A percentile compares a stretch with the other conserved stretches of the same genome.
phyloP scores from a whole-genome alignment of 345 rosid genomes.

The Eucalyptus pauciflora region DNA sequence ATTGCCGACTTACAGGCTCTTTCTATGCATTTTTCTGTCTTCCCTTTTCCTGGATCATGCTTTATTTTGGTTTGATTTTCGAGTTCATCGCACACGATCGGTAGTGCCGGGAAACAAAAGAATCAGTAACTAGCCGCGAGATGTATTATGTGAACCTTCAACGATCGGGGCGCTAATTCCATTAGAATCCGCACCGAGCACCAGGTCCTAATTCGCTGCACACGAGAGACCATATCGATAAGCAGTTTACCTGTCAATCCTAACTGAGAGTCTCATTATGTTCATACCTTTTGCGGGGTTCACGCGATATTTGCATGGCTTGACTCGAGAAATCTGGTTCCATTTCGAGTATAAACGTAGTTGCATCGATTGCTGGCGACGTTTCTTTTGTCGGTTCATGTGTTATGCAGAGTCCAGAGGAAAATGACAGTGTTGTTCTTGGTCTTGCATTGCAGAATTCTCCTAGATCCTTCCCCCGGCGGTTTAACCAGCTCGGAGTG shows the following conservation, averaged over 20 bases:
- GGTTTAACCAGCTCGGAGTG: background rate
- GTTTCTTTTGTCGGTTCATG: background rate
- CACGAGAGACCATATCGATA: background rate
- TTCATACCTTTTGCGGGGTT: background rate
- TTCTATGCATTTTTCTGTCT: background rate
- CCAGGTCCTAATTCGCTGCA: background rate
- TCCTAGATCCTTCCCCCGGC: background rate
- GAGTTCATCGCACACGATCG: rapidly evolving
- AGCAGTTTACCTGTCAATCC: background rate
- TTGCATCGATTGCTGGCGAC: background rate
- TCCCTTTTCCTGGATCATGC: background rate
- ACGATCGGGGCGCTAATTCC: background rate
- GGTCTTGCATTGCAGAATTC: background rate
- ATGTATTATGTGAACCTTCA: background rate
- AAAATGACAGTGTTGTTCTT: background rate
- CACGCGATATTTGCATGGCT: background rate
- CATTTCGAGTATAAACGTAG: background rate
- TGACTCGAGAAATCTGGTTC: background rate
- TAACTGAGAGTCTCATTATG: background rate
- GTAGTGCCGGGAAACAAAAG: background rate
- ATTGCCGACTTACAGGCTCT: background rate
- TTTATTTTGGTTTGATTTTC: background rate
- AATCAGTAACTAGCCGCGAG: background rate
- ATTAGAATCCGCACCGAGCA: background rate
- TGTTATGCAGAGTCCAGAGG: background rate